Percentiles rank a stretch among this genome's conserved stretches.
Conservation (phyloP, 495 filamentous ascomycete species). For the Cudoniella acicularis region DNA sequence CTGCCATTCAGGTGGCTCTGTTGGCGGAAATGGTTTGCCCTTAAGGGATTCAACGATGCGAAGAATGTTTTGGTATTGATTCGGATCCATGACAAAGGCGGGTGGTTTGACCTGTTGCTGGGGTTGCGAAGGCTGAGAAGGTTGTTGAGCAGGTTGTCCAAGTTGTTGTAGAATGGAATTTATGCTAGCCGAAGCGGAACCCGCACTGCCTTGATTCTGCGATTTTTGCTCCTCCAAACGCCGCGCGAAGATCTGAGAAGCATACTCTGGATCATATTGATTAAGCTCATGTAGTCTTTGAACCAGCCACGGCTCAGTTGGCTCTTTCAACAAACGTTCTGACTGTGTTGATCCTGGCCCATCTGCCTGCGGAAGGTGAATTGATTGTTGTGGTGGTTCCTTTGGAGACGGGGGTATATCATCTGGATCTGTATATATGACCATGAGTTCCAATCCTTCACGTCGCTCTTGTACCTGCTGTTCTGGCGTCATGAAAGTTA, state of each 20-base stretch:
- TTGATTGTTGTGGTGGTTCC: conserved; percentile 58
- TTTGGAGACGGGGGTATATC: conserved; percentile 77
- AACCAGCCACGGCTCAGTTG: conserved; percentile 19
- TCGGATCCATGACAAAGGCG: conserved; percentile 6
- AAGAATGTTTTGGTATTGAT: conserved; percentile 9
- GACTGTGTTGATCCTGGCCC: neutral
- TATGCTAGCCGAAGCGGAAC: neutral
- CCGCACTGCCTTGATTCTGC: conserved; percentile 1
- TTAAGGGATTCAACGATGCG: conserved; percentile 23
- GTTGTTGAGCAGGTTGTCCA: neutral
- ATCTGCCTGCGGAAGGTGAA: conserved; percentile 15
- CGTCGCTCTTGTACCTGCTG: conserved; percentile 64
- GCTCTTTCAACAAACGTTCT: conserved; percentile 8
- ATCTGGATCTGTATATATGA: conserved; percentile 65
- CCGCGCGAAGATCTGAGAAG: conserved; percentile 6
- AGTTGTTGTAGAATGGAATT: conserved; percentile 16
- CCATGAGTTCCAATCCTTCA: conserved; percentile 78
- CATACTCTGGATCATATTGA: conserved; percentile 19
- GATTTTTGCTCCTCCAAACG: conserved; percentile 5
- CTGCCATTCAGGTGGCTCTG: conserved; percentile 31
- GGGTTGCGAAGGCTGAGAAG: neutral
- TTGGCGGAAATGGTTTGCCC: conserved; percentile 28
- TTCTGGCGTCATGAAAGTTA: conserved; percentile 58
- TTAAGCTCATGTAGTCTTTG: conserved; percentile 19
- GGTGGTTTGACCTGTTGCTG: neutral